These are phyloP conservation scores for Rhazya stricta DNA, from an alignment of 257 asterid genomes.

Conservation along the genomic window DNA sequence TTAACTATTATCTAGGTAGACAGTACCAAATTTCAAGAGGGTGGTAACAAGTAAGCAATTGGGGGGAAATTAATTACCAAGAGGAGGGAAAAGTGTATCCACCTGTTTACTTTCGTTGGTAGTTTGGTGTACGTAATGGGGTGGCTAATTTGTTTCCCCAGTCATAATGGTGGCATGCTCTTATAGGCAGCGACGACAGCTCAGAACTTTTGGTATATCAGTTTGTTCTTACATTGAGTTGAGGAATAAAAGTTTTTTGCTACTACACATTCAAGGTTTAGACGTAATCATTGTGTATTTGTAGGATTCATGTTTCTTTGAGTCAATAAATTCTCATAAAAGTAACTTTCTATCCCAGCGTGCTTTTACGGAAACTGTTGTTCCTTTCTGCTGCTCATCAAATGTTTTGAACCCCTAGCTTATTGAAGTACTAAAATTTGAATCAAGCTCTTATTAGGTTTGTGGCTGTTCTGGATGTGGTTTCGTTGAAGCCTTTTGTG, in stretches of 20 bases:
- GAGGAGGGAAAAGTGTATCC: background rate
- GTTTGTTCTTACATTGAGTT: background rate
- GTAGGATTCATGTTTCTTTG: background rate
- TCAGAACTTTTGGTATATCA: background rate
- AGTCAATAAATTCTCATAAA: background rate
- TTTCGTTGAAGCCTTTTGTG: constrained; percentile 70
- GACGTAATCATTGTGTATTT: background rate
- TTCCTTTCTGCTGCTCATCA: background rate
- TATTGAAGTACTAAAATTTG: constrained; percentile 3
- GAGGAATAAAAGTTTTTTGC: background rate
- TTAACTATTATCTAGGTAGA: background rate
- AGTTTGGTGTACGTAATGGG: background rate
- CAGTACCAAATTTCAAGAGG: background rate
- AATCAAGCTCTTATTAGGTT: constrained; percentile 43
- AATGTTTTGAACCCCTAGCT: background rate
- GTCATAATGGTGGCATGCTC: background rate
- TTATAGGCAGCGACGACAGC: background rate
- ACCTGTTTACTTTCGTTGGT: background rate
- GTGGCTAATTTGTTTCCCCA: background rate
- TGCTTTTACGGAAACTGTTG: background rate
- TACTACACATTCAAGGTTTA: background rate
- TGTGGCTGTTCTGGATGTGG: constrained; percentile 74
- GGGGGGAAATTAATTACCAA: background rate
- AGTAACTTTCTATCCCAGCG: background rate
- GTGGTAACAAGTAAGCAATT: background rate